Conservation (phyloP, 164 flowering plant species). For the Kingdonia uniflora region DNA sequence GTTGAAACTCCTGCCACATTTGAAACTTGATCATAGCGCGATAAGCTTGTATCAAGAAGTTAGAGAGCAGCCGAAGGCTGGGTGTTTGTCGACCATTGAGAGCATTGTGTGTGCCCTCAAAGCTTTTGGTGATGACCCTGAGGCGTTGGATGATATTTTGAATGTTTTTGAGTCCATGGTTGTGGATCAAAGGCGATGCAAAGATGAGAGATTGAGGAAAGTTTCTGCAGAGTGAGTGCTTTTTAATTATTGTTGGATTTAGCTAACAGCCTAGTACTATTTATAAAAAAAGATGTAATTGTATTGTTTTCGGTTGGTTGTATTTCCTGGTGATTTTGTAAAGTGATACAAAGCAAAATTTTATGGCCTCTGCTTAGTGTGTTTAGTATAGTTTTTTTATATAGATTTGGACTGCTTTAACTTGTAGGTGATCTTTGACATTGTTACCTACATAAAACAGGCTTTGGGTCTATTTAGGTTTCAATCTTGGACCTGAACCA, state of each 20-base stretch:
- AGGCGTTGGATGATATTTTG: constrained; percentile 54
- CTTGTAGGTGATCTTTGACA: too few species aligned
- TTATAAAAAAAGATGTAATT: too few species aligned
- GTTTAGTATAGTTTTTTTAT: too few species aligned
- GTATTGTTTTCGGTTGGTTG: too few species aligned
- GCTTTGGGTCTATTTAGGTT: too few species aligned
- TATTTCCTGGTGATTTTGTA: too few species aligned
- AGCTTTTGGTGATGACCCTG: constrained; percentile 43
- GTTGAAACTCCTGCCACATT: constrained; percentile 72
- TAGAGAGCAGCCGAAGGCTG: constrained; percentile 63
- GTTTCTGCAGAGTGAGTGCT: constrained; percentile 5
- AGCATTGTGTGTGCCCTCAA: constrained; percentile 72
- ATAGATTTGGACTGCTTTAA: too few species aligned
- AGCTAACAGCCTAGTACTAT: too few species aligned
- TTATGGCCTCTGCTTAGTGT: too few species aligned
- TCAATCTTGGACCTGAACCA: too few species aligned
- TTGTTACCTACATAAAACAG: too few species aligned
- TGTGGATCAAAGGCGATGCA: constrained; percentile 65
- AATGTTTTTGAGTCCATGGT: constrained; percentile 80
- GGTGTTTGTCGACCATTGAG: constrained; percentile 81
- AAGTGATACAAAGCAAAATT: too few species aligned
- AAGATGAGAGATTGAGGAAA: constrained; percentile 48
- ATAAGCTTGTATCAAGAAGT: constrained; percentile 70
- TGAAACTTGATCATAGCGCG: constrained; percentile 52
- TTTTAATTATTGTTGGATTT: not conserved